Evolutionary conservation across 495 filamentous ascomycete species (phyloP).

Genomic region (Podospora pseudocomata): DNA sequence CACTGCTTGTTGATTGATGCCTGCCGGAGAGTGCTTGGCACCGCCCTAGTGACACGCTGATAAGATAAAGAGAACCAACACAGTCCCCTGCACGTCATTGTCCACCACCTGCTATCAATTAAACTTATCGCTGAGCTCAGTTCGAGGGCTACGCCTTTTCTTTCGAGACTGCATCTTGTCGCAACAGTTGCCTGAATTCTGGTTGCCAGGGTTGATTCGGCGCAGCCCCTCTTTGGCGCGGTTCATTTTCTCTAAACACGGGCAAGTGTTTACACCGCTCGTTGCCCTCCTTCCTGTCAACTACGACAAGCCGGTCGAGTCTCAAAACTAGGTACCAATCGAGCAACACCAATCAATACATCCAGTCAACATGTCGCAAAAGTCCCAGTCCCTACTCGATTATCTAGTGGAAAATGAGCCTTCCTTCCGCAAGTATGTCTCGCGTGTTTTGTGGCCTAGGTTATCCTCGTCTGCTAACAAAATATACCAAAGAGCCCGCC

Average conservation of each 20-base stretch:
- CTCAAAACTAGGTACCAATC: neutral
- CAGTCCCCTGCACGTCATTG: conserved; percentile 13
- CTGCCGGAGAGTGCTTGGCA: neutral
- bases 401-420: conserved; percentile 46
- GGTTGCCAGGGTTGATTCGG: neutral
- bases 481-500: conserved; percentile 58
- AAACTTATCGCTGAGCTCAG: neutral
- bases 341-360: conserved; percentile 29
- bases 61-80: conserved; percentile 23
- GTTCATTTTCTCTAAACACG: conserved; percentile 2
- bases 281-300: neutral
- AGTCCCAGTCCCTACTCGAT: conserved; percentile 35
- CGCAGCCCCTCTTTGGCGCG: neutral
- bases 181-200: neutral
- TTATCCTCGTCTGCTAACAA: conserved; percentile 9
- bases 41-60: conserved; percentile 4
- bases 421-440: conserved; percentile 42
- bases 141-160: neutral
- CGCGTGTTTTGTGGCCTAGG: too few relatives aligned
- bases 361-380: neutral
- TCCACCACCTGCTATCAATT: neutral
- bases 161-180: neutral
- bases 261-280: neutral
- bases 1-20: neutral
- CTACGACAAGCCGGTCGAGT: neutral